Evolutionary conservation across 768 basidiomycete genomes (phyloP), one percentile per base, ranked within the genome.

Genomic region (Boletellus emodensis): DNA sequence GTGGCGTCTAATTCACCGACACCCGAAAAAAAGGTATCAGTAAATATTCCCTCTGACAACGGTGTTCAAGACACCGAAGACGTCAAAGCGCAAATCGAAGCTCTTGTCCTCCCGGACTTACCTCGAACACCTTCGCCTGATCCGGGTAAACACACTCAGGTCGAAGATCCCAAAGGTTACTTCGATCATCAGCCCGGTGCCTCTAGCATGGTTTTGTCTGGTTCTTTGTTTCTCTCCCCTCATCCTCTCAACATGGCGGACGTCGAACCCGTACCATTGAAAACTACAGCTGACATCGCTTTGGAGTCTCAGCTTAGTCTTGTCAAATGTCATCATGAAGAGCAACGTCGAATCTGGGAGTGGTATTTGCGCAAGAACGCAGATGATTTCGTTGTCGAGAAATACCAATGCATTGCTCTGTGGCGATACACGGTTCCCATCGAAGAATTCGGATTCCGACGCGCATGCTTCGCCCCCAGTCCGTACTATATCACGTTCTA

Each of bases 331-430:
- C 84, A 85, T 56, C 89, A 94, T 49, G 85, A 87, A 57, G 92
- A 95, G 58, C 87, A 91, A 55, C 80, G 87, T 34, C 84, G 90
- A 38, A 81, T 95, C 26, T 97, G 94, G 94, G 90, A 93, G 60
- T 96, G 93, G 94, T 95, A 95, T 62, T 72, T 90, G 11, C 81
- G 89, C 44, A 89, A 91, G 69, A 92, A 94, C 62, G 63, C 72
- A 12, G 90, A 93, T 61, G 87, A 90, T 61, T 86, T 98, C 59
- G 80, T 89, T 34, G 89, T 94, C 37, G 91, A 93, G 65, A 90
- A 93, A 64, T 96, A 94, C 60, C 96, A 98, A 62, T 83, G 85
- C 61, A 86, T 98, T 64, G 83, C 79, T 58, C 69, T 94, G 15
- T 82, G 85, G 71, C 84, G 87, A 60, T 89, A 85, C 60, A 85